These are phyloP conservation scores for Termitomyces sp. DNA, from an alignment of 768 basidiomycete genomes.

Conservation along the genomic window DNA sequence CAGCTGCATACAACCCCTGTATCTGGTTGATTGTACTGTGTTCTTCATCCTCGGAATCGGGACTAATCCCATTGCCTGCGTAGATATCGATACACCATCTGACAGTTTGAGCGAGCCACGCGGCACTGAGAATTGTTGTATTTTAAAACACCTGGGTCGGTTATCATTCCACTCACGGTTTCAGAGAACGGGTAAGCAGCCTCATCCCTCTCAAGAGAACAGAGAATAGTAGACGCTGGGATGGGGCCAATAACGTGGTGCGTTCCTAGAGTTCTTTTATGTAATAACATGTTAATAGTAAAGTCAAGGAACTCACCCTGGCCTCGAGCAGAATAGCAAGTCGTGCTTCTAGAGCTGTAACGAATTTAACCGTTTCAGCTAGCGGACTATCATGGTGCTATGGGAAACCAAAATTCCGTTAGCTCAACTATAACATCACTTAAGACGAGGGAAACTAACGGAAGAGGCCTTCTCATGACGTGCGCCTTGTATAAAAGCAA, in stretches of 20 bases:
- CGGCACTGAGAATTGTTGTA: conserved; percentile 27
- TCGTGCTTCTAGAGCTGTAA: conserved; percentile 51
- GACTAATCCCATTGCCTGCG: conserved; percentile 31
- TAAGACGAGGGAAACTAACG: conserved; percentile 21
- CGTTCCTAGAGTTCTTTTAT: conserved; percentile 43
- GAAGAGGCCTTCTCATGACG: conserved; percentile 34
- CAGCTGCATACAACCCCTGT: conserved; percentile 48
- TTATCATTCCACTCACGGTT: conserved; percentile 40
- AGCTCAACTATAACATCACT: not conserved
- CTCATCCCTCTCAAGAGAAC: conserved; percentile 64
- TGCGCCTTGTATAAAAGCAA: conserved; percentile 43
- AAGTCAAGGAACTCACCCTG: conserved; percentile 37
- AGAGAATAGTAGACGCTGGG: conserved; percentile 57
- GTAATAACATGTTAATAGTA: not conserved
- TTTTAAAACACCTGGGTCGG: not conserved
- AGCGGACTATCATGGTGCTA: conserved; percentile 26
- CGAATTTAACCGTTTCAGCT: conserved; percentile 40
- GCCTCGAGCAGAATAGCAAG: conserved; percentile 53
- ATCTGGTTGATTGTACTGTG: conserved; percentile 38
- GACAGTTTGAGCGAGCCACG: conserved; percentile 43
- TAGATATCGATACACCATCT: conserved; percentile 41
- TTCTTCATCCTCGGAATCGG: conserved; percentile 42
- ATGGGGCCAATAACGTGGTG: conserved; percentile 42
- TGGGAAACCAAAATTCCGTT: not conserved
- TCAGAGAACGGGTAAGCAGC: conserved; percentile 58